These are phyloP conservation scores for Mariannaea sp. DNA, from an alignment of 2,329 filamentous ascomycete species.

Conservation along the genomic window DNA sequence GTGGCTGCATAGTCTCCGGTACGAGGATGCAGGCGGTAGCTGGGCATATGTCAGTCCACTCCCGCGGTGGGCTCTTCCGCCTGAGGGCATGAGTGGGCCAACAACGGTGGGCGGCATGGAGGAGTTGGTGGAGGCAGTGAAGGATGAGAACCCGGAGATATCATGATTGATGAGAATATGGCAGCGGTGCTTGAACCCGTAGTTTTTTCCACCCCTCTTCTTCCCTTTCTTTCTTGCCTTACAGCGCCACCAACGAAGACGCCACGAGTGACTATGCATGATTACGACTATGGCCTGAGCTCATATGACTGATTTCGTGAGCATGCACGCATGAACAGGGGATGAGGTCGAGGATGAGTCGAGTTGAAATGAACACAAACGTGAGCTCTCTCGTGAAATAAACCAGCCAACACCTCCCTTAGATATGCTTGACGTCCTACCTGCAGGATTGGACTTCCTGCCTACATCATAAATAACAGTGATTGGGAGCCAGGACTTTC, in stretches of 20 bases:
- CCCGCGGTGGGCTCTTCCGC: slow-evolving; percentile 86
- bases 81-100: slow-evolving; percentile 72
- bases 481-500: too few species aligned
- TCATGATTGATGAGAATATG: slow-evolving; percentile 27
- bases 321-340: not conserved
- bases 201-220: too few species aligned
- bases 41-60: slow-evolving; percentile 89
- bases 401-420: not conserved
- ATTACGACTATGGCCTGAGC: not conserved
- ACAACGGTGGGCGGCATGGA: slow-evolving; percentile 67
- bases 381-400: not conserved
- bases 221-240: too few species aligned
- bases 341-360: not conserved
- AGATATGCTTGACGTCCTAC: not conserved
- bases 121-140: slow-evolving; percentile 61
- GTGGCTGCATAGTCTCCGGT: slow-evolving; percentile 90
- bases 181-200: slow-evolving; percentile 18
- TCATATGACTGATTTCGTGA: not conserved
- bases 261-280: not conserved
- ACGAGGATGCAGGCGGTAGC: slow-evolving; percentile 78
- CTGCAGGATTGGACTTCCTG: too few species aligned
- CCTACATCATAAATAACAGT: too few species aligned
- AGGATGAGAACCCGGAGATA: slow-evolving; percentile 51
- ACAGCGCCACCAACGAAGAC: slow-evolving; percentile 24
- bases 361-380: not conserved